Conservation (phyloP, 2,329 filamentous ascomycete species). For the Exophiala oligosperma region DNA sequence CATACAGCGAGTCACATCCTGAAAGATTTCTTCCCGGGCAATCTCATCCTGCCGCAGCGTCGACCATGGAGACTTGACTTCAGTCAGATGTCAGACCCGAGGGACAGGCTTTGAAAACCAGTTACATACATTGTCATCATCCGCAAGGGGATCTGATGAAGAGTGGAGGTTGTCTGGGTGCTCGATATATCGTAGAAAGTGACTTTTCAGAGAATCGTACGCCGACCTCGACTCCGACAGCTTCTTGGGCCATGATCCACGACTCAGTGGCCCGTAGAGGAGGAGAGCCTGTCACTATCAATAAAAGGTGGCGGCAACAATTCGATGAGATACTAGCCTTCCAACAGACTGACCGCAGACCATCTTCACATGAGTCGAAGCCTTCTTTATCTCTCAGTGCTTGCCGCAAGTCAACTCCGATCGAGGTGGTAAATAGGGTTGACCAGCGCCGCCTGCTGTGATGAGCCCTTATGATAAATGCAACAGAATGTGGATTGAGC, state of each 20-base stretch:
- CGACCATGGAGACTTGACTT: constrained; percentile 82
- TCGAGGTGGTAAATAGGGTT: constrained; percentile 58
- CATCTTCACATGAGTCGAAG: constrained; percentile 66
- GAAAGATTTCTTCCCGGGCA: constrained; percentile 82
- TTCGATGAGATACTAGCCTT: constrained; percentile 54
- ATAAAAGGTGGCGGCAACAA: constrained; percentile 16
- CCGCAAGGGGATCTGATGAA: constrained; percentile 78
- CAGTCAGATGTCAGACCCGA: constrained; percentile 42
- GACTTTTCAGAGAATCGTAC: constrained; percentile 71
- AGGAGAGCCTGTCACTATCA: constrained; percentile 66
- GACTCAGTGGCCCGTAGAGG: constrained; percentile 68
- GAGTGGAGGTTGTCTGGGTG: constrained; percentile 79
- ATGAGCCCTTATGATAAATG: not conserved
- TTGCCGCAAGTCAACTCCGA: constrained; percentile 62
- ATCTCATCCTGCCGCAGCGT: constrained; percentile 81
- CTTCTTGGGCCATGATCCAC: constrained; percentile 66
- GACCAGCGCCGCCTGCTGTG: constrained; percentile 57
- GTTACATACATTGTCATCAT: constrained; percentile 66
- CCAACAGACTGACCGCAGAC: constrained; percentile 87
- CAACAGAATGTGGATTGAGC: not conserved
- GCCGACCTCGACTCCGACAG: constrained; percentile 68
- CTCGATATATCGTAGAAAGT: constrained; percentile 78
- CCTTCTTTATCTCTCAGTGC: constrained; percentile 62
- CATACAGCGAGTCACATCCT: constrained; percentile 88
- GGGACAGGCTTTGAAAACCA: constrained; percentile 27